Conservation (phyloP, 2,329 filamentous ascomycete species). For the Venturia oleaginea region DNA sequence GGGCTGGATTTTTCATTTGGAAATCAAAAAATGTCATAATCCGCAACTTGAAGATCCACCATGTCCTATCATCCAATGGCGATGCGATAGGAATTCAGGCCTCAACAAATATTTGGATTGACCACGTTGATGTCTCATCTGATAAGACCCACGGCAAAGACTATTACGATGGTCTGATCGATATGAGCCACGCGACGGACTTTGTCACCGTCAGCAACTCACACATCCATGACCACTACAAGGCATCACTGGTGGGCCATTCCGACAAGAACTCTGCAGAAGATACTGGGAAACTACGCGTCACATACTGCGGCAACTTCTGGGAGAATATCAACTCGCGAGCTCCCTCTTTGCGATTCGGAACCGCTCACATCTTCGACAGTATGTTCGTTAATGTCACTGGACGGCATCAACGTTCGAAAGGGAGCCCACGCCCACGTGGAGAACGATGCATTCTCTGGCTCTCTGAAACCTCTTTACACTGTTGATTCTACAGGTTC, state of each 20-base stretch:
- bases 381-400: slow-evolving; percentile 34
- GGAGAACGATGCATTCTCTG: slow-evolving; percentile 19
- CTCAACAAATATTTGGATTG: slow-evolving; percentile 50
- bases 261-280: slow-evolving; percentile 48
- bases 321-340: slow-evolving; percentile 57
- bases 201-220: slow-evolving; percentile 49
- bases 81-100: slow-evolving; percentile 45
- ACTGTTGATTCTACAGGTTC: slow-evolving; percentile 3
- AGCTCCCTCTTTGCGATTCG: slow-evolving; percentile 55
- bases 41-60: slow-evolving; percentile 43
- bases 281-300: slow-evolving; percentile 52
- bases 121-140: slow-evolving; percentile 47
- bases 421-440: slow-evolving; percentile 35
- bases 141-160: slow-evolving; percentile 43
- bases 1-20: slow-evolving; percentile 41
- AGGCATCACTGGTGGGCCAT: slow-evolving; percentile 53
- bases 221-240: slow-evolving; percentile 51
- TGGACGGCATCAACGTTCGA: slow-evolving; percentile 34
- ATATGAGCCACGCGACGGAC: slow-evolving; percentile 55
- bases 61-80: slow-evolving; percentile 39
- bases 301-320: slow-evolving; percentile 61
- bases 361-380: slow-evolving; percentile 55
- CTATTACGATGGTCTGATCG: slow-evolving; percentile 59
- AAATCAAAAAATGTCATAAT: slow-evolving; percentile 46
- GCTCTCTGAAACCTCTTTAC: not conserved